These are phyloP conservation scores for Ceratobasidium sp. DNA, from an alignment of 1,284 basidiomycete genomes.

Conservation along the genomic window DNA sequence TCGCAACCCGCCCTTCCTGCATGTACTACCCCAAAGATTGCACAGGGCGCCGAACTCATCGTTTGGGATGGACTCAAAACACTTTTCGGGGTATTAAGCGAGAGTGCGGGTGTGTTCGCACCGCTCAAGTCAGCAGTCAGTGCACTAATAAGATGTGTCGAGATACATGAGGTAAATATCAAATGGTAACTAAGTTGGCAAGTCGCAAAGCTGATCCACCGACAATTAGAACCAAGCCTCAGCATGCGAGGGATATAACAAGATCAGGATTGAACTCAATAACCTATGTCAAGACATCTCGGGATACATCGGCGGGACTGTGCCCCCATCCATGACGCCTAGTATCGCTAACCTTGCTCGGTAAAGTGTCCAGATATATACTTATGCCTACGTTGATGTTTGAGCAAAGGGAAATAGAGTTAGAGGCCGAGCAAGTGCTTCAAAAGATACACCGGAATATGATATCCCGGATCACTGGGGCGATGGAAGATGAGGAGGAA, in stretches of 20 bases:
- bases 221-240: background rate
- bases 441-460: too few species aligned
- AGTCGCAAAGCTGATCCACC: background rate
- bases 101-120: background rate
- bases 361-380: background rate
- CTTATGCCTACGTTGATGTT: too few species aligned
- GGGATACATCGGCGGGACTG: background rate
- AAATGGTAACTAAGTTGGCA: background rate
- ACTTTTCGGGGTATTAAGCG: background rate
- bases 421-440: too few species aligned
- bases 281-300: background rate
- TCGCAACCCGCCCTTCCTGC: too few species aligned
- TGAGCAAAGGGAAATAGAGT: too few species aligned
- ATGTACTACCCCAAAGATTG: too few species aligned
- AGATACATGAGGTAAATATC: background rate
- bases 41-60: background rate
- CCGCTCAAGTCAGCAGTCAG: conserved; percentile 11
- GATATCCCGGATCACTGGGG: too few species aligned
- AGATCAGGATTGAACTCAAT: background rate
- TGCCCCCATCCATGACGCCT: background rate
- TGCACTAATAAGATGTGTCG: background rate
- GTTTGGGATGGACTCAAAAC: background rate
- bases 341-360: too few species aligned
- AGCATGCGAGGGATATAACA: background rate
- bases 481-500: too few species aligned